These are phyloP conservation scores for Actinomucor elegans DNA, from an alignment of 371 early-diverging fungal species.

Conservation along the genomic window DNA sequence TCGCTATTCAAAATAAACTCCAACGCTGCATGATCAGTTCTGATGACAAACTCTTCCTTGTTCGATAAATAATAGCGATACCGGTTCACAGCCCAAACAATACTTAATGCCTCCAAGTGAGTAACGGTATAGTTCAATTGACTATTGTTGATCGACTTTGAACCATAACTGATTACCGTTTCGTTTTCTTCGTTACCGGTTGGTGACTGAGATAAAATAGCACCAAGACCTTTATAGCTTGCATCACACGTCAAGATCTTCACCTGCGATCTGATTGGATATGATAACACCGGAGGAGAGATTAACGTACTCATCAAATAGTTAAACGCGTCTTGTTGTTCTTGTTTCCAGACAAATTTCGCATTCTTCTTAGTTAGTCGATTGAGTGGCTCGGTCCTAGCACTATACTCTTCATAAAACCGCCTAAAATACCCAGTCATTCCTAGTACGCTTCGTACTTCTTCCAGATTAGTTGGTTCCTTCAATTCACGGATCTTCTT, in stretches of 20 bases:
- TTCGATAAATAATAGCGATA: slow-evolving; percentile 32
- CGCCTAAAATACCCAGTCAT: slow-evolving; percentile 30
- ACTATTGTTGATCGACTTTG: slow-evolving; percentile 3
- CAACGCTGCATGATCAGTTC: slow-evolving; percentile 35
- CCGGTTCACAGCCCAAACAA: slow-evolving; percentile 29
- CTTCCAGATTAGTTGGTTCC: slow-evolving; percentile 15
- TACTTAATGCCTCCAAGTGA: neutral
- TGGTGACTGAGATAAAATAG: slow-evolving; percentile 30
- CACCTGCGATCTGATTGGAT: slow-evolving; percentile 17
- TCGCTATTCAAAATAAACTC: slow-evolving; percentile 5
- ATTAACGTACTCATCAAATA: slow-evolving; percentile 15
- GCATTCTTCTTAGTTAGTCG: slow-evolving; percentile 18
- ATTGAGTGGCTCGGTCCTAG: slow-evolving; percentile 10
- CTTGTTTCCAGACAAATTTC: slow-evolving; percentile 13
- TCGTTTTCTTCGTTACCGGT: slow-evolving; percentile 16
- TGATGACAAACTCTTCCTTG: slow-evolving; percentile 15
- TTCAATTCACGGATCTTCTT: neutral
- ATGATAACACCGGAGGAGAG: slow-evolving; percentile 21
- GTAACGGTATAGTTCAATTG: slow-evolving; percentile 13
- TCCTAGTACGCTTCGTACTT: slow-evolving; percentile 30
- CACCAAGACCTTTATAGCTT: slow-evolving; percentile 28
- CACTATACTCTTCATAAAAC: slow-evolving; percentile 29
- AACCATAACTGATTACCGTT: slow-evolving; percentile 20
- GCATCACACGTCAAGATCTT: slow-evolving; percentile 41
- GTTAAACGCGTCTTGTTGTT: slow-evolving; percentile 24